These are phyloP conservation scores for Vanilla planifolia DNA, from an alignment of 106 monocot genomes.

Conservation along the genomic window DNA sequence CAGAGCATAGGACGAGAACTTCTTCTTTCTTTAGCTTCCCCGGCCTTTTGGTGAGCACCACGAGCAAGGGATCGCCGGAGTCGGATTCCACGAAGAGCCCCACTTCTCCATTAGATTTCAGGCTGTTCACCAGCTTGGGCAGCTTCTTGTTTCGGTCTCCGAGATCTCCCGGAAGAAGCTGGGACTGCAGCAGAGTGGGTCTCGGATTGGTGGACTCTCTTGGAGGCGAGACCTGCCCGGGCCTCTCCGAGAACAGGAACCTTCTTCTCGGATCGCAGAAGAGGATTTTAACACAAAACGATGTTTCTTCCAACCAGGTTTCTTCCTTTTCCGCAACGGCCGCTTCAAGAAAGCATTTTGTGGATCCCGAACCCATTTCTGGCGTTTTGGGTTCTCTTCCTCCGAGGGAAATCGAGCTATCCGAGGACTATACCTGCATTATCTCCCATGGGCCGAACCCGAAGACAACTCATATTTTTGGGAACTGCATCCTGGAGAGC, in stretches of 20 bases:
- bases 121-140: conserved; percentile 29
- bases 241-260: conserved; percentile 22
- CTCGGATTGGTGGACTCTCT: conserved; percentile 54
- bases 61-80: conserved; percentile 27
- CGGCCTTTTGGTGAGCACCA: conserved; percentile 56
- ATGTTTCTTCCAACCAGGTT: neutral
- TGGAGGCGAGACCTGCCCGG: conserved; percentile 14
- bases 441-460: conserved; percentile 74
- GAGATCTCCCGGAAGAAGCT: conserved; percentile 42
- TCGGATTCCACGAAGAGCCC: conserved; percentile 57
- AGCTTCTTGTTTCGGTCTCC: conserved; percentile 25
- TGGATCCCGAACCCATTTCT: too few species aligned
- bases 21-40: conserved; percentile 45
- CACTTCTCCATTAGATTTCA: conserved; percentile 61
- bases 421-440: conserved; percentile 85
- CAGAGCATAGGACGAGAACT: conserved; percentile 4
- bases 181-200: conserved; percentile 48
- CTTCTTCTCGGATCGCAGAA: conserved; percentile 30
- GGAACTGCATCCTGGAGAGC: conserved; percentile 51
- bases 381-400: conserved; percentile 30
- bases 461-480: conserved; percentile 78
- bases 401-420: conserved; percentile 61
- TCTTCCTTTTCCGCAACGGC: conserved; percentile 13
- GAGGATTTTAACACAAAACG: conserved; percentile 4
- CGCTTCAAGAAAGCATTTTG: conserved; percentile 2